phyloP scores from a whole-genome alignment of 2,329 filamentous ascomycete species.

The Fusarium sp. region DNA sequence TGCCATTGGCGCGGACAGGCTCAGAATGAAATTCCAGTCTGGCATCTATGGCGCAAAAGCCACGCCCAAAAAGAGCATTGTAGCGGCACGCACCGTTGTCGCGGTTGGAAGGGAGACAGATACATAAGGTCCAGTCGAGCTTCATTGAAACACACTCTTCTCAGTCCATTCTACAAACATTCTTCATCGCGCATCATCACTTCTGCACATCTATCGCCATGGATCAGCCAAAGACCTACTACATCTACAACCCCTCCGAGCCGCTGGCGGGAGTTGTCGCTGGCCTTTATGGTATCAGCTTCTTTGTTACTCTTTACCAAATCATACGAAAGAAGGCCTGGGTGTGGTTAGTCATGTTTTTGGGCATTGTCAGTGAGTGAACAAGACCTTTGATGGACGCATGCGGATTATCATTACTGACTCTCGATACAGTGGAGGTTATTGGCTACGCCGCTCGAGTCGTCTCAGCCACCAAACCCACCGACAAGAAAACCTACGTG shows the following conservation, averaged over 20 bases:
- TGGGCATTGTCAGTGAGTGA: constrained; percentile 39
- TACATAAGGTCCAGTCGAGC: too few species aligned
- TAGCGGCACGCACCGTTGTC: too few species aligned
- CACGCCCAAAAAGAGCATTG: too few species aligned
- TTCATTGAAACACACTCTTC: too few species aligned
- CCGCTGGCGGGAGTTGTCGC: constrained; percentile 38
- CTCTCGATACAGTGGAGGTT: constrained; percentile 22
- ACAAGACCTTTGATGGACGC: too few species aligned
- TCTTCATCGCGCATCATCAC: too few species aligned
- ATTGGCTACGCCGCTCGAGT: constrained; percentile 37
- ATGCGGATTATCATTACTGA: neutral
- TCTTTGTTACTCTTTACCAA: constrained; percentile 33
- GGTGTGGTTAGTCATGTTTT: constrained; percentile 40
- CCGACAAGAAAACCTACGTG: constrained; percentile 35
- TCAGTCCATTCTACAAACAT: too few species aligned
- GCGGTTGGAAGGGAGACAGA: too few species aligned
- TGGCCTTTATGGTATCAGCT: constrained; percentile 36
- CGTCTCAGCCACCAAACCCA: constrained; percentile 30
- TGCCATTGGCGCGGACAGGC: too few species aligned
- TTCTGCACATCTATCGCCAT: neutral
- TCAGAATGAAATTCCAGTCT: too few species aligned
- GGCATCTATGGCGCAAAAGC: too few species aligned
- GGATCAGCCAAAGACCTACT: constrained; percentile 29
- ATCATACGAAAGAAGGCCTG: constrained; percentile 37
- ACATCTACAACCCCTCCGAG: constrained; percentile 38